phyloP scores from a whole-genome alignment of 2,329 filamentous ascomycete species.

The Calonectria hawksworthii region DNA sequence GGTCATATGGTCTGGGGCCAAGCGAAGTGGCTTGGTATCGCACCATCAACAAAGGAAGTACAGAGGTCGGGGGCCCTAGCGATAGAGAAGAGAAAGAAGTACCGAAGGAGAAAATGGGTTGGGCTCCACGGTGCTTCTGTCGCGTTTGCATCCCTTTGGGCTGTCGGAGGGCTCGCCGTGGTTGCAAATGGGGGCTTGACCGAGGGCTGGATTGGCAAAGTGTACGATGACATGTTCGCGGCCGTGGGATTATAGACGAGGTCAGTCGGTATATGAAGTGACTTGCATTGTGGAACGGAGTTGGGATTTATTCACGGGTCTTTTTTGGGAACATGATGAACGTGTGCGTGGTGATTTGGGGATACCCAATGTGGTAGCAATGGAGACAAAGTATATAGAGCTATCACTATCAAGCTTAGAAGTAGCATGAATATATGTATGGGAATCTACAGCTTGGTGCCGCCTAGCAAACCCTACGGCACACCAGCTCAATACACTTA shows the following conservation, averaged over 20 bases:
- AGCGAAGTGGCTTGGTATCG: conserved; percentile 82
- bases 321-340: conserved; percentile 31
- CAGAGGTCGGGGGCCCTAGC: conserved; percentile 56
- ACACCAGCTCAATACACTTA: neutral
- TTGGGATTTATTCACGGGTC: conserved; percentile 39
- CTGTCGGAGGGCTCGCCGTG: conserved; percentile 83
- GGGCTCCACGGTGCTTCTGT: conserved; percentile 76
- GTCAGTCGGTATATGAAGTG: neutral
- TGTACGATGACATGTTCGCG: conserved; percentile 79
- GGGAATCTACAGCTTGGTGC: neutral
- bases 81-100: conserved; percentile 64
- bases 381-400: conserved; percentile 14
- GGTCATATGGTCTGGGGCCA: conserved; percentile 89
- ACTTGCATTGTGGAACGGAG: conserved; percentile 37
- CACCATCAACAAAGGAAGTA: conserved; percentile 68
- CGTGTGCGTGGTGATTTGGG: conserved; percentile 34
- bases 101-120: conserved; percentile 77
- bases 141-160: conserved; percentile 77
- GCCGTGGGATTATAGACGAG: conserved; percentile 47
- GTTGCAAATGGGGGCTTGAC: conserved; percentile 79
- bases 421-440: neutral
- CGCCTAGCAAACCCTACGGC: neutral
- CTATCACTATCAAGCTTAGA: neutral
- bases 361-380: conserved; percentile 39
- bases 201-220: conserved; percentile 82